A percentile compares a stretch with the other conserved stretches of the same genome.
Evolutionary conservation across 2,329 filamentous ascomycete species (phyloP).

Genomic region (Coniochaeta hoffmannii): DNA sequence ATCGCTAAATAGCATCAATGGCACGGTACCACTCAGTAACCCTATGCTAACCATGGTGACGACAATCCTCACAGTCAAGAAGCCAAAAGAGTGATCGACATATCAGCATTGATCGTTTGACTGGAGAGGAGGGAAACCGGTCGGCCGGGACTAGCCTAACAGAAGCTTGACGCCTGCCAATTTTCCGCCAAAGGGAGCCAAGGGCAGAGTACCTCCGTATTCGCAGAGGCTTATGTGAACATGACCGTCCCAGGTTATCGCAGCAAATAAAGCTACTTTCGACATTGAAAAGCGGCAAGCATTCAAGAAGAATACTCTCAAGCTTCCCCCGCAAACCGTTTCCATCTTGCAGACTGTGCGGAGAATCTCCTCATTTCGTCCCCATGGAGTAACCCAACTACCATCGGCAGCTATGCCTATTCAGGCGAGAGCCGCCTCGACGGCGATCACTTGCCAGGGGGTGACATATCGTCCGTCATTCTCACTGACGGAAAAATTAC

Average conservation of each 20-base stretch:
- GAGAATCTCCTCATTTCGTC: background rate
- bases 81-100: no score
- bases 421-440: background rate
- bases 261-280: no score
- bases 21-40: background rate
- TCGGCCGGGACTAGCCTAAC: background rate
- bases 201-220: background rate
- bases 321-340: background rate
- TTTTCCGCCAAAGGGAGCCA: background rate
- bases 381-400: background rate
- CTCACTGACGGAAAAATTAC: slow-evolving; percentile 4
- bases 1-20: background rate
- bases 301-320: background rate
- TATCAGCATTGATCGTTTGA: no score
- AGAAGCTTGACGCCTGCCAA: slow-evolving; percentile 1
- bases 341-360: slow-evolving; percentile 3
- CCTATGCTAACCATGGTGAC: background rate
- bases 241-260: background rate
- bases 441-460: background rate
- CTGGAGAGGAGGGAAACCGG: background rate
- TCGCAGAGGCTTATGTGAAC: background rate
- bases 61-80: background rate
- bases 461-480: background rate
- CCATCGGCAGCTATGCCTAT: background rate
- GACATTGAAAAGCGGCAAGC: background rate